Conservation (phyloP, 2,329 filamentous ascomycete genomes). For the Tympanopsis confertula region DNA sequence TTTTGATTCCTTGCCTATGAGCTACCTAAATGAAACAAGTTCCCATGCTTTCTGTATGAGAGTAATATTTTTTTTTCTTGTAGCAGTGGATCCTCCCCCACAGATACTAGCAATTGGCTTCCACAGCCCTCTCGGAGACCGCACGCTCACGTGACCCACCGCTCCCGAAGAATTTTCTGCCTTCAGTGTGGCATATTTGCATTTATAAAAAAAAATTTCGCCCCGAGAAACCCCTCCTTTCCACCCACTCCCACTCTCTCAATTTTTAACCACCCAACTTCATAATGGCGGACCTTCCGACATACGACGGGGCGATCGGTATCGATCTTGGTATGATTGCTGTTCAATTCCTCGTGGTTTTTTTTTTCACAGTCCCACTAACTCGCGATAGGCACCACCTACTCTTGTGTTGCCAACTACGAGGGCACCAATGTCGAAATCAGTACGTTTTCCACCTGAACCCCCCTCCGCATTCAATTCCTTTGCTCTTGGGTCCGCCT, state of each 20-base stretch:
- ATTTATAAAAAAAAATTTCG: neutral
- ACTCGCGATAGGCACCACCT: constrained; percentile 70
- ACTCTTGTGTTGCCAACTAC: constrained; percentile 99
- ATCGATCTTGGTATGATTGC: constrained; percentile 85
- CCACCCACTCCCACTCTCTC: constrained; percentile 8
- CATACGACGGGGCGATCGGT: constrained; percentile 97
- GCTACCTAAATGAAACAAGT: too few species aligned
- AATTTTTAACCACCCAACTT: constrained; percentile 9
- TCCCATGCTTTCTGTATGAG: too few species aligned
- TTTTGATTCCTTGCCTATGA: too few species aligned
- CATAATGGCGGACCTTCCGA: constrained; percentile 8
- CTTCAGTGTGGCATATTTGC: too few species aligned
- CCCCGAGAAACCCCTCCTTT: too few species aligned
- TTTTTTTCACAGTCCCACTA: constrained; percentile 3
- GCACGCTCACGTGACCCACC: too few species aligned
- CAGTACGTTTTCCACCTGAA: constrained; percentile 42
- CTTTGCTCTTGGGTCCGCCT: too few species aligned
- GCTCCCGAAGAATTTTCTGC: too few species aligned
- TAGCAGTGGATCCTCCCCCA: too few species aligned
- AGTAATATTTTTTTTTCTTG: too few species aligned
- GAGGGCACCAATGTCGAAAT: constrained; percentile 99
- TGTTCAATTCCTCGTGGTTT: constrained; percentile 2
- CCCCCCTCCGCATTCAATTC: neutral
- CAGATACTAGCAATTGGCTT: too few species aligned
- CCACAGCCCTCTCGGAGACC: too few species aligned